Evolutionary conservation across 805 yeast genomes (phyloP).

Genomic region (Teunomyces tritomae): DNA sequence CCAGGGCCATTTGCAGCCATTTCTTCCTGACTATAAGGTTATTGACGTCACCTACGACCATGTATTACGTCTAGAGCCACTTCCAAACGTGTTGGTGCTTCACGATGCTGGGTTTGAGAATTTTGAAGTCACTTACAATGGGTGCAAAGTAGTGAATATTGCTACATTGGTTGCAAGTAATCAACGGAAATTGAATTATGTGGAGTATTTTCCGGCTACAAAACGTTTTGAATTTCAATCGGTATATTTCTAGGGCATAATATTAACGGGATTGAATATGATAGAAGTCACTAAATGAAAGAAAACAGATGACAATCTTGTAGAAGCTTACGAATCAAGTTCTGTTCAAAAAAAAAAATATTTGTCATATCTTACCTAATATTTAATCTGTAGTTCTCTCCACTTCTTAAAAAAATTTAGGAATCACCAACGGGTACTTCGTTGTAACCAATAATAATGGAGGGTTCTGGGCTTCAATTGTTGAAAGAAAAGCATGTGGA

Average conservation of each 20-base stretch:
- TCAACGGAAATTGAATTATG: slow-evolving; percentile 51
- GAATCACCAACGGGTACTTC: no score
- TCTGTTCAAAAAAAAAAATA: no score
- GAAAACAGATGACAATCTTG: no score
- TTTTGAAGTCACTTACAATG: slow-evolving; percentile 76
- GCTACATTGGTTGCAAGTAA: slow-evolving; percentile 25
- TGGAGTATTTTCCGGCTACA: slow-evolving; percentile 67
- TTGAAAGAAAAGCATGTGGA: slow-evolving; percentile 29
- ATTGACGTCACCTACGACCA: slow-evolving; percentile 70
- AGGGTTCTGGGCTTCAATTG: slow-evolving; percentile 5
- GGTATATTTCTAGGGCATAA: slow-evolving; percentile 26
- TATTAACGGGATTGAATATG: no score
- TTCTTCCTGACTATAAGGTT: slow-evolving; percentile 57
- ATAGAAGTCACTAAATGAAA: no score
- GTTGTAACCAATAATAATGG: neutral
- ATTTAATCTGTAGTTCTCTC: no score
- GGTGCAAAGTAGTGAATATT: slow-evolving; percentile 75
- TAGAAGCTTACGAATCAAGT: no score
- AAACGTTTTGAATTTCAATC: slow-evolving; percentile 52
- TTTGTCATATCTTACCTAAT: no score
- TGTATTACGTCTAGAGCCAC: slow-evolving; percentile 66
- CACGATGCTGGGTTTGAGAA: slow-evolving; percentile 69
- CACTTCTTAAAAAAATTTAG: no score
- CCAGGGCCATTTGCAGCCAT: slow-evolving; percentile 88
- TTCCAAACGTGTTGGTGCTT: slow-evolving; percentile 65